Evolutionary conservation across 306 rosid species (phyloP).

Genomic region (Quercus rubra): DNA sequence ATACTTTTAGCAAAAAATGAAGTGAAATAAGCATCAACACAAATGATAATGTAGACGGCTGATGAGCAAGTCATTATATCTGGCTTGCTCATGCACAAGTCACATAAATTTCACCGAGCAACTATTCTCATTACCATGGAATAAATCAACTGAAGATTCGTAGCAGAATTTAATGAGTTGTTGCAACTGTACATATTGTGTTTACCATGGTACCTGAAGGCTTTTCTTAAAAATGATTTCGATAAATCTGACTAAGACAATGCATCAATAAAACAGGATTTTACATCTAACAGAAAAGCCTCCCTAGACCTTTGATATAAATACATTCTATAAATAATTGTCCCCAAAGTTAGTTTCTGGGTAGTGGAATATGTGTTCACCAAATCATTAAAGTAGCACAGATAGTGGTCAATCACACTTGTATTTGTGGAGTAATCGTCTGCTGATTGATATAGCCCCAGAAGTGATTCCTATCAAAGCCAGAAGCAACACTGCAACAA

Average conservation of each 20-base stretch:
- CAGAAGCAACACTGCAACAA: conserved; percentile 34
- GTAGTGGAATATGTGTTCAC: background rate
- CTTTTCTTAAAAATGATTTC: background rate
- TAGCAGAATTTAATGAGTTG: background rate
- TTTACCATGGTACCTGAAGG: background rate
- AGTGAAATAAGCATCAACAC: too few species aligned
- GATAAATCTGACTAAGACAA: background rate
- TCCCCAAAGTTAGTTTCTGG: background rate
- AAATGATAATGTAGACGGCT: too few species aligned
- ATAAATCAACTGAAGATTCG: background rate
- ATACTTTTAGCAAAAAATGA: too few species aligned
- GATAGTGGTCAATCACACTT: conserved; percentile 25
- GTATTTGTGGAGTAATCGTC: conserved; percentile 26
- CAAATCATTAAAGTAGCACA: background rate
- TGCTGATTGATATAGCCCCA: conserved; percentile 16
- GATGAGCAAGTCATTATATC: too few species aligned
- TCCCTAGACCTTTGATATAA: background rate
- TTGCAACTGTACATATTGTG: background rate
- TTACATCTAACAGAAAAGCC: background rate
- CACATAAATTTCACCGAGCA: too few species aligned
- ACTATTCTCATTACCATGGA: too few species aligned
- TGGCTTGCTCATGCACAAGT: too few species aligned
- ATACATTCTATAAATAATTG: background rate
- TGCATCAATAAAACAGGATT: background rate
- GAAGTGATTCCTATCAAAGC: conserved; percentile 17